Evolutionary conservation across 257 asterid species (phyloP), one percentile per base, ranked within the genome.

Genomic region (Anisodus acutangulus): DNA sequence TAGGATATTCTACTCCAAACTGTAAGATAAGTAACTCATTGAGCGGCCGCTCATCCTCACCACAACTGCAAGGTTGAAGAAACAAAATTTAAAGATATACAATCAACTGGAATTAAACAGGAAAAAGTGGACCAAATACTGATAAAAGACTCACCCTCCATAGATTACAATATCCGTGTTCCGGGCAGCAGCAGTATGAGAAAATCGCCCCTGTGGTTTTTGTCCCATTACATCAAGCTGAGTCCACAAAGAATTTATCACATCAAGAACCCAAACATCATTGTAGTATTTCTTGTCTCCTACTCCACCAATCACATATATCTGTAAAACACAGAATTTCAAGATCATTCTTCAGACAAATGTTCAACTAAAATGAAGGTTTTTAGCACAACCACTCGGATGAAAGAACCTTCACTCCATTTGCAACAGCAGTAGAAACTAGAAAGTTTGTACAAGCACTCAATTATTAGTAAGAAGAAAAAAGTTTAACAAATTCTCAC

Each of bases 31-130:
- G 94, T 67, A 96, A 69, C 88, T 96, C 98, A 9, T 92, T 93
- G 64, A 92, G 90, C 3, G 99, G 99, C 35, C 88, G 97, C 85
- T 96, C 99, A 78, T 96, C 98, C 88, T 96, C 98, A 2, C 99
- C 99, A n/a, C 99, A 96, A 83, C 99, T 96, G 88, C 13, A 88
- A 79, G 2, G 39, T 81, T 43, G 43, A 80, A 22, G 80, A 82
- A 31, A 53, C 58, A 72, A 83, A 53, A 8, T 26, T 59, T 49
- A 41, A 47, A 31, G 15, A 11, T 64, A 47, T 19, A 51, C 35
- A 5, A 63, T 86, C 19, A 84, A 26, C 11, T 55, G 68, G 49
- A 81, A 66, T 81, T 62, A 43, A 37, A 9, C 62, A 76, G 26
- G 63, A 76, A 13, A 76, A 11, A 51, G 26, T 51, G 26, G 47